phyloP scores from a whole-genome alignment of 2,329 filamentous ascomycete genomes.

The Exophiala sp. region DNA sequence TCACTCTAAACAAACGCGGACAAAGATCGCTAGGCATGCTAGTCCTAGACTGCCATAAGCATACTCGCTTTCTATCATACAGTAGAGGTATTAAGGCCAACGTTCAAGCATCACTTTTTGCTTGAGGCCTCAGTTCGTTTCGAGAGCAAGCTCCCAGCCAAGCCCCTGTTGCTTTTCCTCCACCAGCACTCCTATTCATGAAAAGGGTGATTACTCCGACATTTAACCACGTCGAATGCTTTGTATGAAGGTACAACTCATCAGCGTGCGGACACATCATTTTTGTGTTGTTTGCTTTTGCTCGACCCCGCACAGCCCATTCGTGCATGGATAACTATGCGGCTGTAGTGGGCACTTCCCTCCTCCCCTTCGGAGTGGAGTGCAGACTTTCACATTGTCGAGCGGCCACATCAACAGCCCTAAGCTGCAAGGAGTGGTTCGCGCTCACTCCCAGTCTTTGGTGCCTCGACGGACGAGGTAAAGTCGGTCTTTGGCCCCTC shows the following conservation, averaged over 20 bases:
- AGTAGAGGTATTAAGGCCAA: not conserved
- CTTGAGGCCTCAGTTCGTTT: not conserved
- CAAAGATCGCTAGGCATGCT: constrained; percentile 9
- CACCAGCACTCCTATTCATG: not conserved
- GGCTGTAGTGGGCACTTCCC: not conserved
- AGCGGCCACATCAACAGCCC: not conserved
- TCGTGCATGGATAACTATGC: not conserved
- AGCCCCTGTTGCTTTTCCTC: not conserved
- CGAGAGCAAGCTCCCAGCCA: not conserved
- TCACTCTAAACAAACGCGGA: not conserved
- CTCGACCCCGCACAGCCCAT: not conserved
- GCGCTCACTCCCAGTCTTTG: not conserved
- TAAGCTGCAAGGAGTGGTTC: not conserved
- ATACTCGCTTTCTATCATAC: constrained; percentile 21
- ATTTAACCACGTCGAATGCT: not conserved
- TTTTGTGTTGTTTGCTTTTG: not conserved
- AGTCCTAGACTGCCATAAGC: constrained; percentile 12
- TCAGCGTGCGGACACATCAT: not conserved
- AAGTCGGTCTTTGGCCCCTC: not conserved
- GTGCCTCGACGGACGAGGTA: not conserved
- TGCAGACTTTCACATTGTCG: constrained; percentile 8
- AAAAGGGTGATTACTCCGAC: not conserved
- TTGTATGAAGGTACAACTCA: constrained; percentile 6
- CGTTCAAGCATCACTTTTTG: not conserved
- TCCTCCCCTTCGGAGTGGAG: not conserved